Conservation (phyloP, 371 early-diverging fungal species). For the Mucor racemosus region DNA sequence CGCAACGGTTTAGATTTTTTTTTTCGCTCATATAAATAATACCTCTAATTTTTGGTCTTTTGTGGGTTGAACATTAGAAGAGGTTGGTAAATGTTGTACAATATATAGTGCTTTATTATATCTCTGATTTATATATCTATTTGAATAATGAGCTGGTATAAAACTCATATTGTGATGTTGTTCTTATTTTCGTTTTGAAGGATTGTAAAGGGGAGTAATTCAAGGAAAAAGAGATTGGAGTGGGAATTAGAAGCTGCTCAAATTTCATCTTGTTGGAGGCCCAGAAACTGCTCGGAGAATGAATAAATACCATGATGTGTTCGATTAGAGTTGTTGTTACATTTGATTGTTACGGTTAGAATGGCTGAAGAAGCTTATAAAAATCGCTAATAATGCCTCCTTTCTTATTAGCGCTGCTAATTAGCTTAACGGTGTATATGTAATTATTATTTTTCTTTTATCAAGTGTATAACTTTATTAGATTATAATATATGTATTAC, state of each 20-base stretch:
- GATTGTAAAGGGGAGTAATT: neutral
- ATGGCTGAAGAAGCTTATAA: no score
- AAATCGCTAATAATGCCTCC: no score
- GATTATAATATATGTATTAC: neutral
- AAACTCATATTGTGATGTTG: neutral
- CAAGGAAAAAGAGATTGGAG: neutral
- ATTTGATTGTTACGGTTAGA: no score
- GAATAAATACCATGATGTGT: neutral
- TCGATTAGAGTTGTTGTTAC: no score
- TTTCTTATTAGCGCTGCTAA: no score
- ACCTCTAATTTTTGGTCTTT: constrained; percentile 55
- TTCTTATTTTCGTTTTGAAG: neutral
- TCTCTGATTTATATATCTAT: constrained; percentile 39
- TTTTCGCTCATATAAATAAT: neutral
- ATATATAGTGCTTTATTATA: constrained; percentile 48
- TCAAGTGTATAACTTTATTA: no score
- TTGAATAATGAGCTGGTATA: constrained; percentile 26
- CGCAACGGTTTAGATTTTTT: neutral
- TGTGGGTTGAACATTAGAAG: constrained; percentile 52
- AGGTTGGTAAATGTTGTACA: constrained; percentile 50
- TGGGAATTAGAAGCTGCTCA: neutral
- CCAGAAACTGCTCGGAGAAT: neutral
- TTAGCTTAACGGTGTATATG: no score
- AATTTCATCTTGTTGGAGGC: no score
- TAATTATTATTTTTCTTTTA: no score